Evolutionary conservation across 352 stramenopile genomes (phyloP).

Genomic region (Elongisporangium senticosum): DNA sequence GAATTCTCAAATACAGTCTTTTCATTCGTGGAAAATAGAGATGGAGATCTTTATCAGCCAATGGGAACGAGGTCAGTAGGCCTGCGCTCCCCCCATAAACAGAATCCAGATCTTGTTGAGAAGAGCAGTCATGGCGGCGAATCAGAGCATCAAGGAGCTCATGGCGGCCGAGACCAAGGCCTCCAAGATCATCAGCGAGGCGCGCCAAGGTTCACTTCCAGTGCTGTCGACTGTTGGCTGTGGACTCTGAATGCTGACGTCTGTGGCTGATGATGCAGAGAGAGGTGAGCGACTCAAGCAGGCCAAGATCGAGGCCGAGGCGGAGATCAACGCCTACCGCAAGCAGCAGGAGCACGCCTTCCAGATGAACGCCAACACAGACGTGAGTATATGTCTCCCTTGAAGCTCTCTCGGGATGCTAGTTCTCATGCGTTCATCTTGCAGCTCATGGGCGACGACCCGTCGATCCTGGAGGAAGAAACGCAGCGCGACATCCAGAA

Average conservation of each 20-base stretch:
- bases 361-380: conserved; percentile 82
- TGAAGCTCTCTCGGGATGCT: background rate
- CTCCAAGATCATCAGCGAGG: conserved; percentile 88
- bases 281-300: conserved; percentile 84
- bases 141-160: conserved; percentile 88
- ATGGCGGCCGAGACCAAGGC: conserved; percentile 87
- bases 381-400: conserved; percentile 28
- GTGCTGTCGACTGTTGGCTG: background rate
- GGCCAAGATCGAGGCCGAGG: conserved; percentile 83
- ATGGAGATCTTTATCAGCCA: background rate
- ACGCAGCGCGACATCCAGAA: conserved; percentile 76
- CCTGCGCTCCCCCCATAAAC: background rate
- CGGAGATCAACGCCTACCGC: conserved; percentile 78
- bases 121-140: conserved; percentile 53
- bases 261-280: conserved; percentile 27
- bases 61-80: background rate
- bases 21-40: background rate
- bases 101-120: conserved; percentile 4
- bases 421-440: background rate
- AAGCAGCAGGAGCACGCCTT: conserved; percentile 83
- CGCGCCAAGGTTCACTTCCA: conserved; percentile 49
- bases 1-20: background rate
- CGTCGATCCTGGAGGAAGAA: conserved; percentile 71
- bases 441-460: conserved; percentile 76
- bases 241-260: background rate